phyloP scores from a whole-genome alignment of 1,139 yeast genomes.

The Lodderomyces pseudojiufengensis region DNA sequence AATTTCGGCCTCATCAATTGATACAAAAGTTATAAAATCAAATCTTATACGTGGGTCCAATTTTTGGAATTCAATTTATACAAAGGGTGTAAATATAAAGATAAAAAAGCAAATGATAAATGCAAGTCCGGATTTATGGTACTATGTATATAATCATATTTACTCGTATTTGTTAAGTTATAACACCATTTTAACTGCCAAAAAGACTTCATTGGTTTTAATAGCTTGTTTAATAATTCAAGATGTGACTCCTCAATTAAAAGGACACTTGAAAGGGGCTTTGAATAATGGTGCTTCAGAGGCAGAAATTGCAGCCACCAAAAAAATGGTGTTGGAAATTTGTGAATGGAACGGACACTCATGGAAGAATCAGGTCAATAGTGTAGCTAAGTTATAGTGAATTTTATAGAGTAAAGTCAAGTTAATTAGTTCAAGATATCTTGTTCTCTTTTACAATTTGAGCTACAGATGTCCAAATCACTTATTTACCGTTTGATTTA shows the following conservation, averaged over 20 bases:
- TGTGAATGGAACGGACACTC: conserved; percentile 61
- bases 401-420: too few relatives aligned
- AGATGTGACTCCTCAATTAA: conserved; percentile 87
- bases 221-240: conserved; percentile 84
- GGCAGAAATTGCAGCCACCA: conserved; percentile 58
- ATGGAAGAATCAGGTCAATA: conserved; percentile 53
- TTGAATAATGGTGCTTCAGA: conserved; percentile 68
- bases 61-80: conserved; percentile 74
- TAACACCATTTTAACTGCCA: conserved; percentile 57
- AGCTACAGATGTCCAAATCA: too few relatives aligned
- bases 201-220: conserved; percentile 73
- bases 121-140: conserved; percentile 85
- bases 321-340: conserved; percentile 61
- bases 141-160: conserved; percentile 68
- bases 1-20: conserved; percentile 29
- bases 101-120: conserved; percentile 63
- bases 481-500: too few relatives aligned
- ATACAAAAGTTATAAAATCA: conserved; percentile 24
- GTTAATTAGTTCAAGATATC: too few relatives aligned
- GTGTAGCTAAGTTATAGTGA: conserved; percentile 50
- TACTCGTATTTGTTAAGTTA: conserved; percentile 75
- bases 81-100: conserved; percentile 61
- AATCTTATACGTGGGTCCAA: conserved; percentile 50
- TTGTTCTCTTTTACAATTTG: background rate
- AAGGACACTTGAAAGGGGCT: conserved; percentile 88